Percentiles rank a stretch among this genome's conserved stretches.
Conservation (phyloP, 495 filamentous ascomycete species). For the Aeminium ludgeri region DNA sequence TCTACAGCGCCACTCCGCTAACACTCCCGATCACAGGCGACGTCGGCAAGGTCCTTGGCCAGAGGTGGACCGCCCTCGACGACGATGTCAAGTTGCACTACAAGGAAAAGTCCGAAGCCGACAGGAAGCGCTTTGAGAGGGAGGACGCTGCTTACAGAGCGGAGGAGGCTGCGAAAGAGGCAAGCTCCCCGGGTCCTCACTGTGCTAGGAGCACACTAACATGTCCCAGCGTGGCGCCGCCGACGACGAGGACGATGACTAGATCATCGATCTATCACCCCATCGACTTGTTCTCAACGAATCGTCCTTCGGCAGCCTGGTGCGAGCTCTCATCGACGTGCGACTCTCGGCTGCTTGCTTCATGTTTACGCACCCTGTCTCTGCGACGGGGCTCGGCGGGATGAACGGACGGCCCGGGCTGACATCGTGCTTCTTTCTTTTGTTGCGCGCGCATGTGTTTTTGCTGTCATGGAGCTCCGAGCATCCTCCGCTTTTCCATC, state of each 20-base stretch:
- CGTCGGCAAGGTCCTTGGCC: conserved; percentile 91
- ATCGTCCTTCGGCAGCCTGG: background rate
- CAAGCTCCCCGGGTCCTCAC: too few relatives aligned
- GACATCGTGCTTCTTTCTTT: too few relatives aligned
- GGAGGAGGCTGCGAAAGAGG: too few relatives aligned
- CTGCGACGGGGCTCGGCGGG: too few relatives aligned
- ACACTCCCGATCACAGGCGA: conserved; percentile 41
- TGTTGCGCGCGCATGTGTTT: too few relatives aligned
- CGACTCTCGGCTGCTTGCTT: too few relatives aligned
- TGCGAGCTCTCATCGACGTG: too few relatives aligned
- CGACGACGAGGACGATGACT: conserved; percentile 13
- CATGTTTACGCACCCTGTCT: too few relatives aligned
- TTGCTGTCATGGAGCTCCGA: too few relatives aligned
- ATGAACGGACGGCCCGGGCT: too few relatives aligned
- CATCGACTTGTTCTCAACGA: background rate
- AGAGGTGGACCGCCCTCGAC: conserved; percentile 91
- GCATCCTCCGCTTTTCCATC: too few relatives aligned
- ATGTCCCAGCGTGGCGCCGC: background rate
- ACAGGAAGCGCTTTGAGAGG: conserved; percentile 98
- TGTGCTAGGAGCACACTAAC: background rate
- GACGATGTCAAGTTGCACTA: conserved; percentile 82
- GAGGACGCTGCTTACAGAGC: conserved; percentile 75
- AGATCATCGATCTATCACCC: background rate
- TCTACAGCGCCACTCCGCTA: background rate
- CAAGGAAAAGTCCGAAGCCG: conserved; percentile 81